phyloP scores from a whole-genome alignment of 306 rosid species.

The Prunus campanulata region DNA sequence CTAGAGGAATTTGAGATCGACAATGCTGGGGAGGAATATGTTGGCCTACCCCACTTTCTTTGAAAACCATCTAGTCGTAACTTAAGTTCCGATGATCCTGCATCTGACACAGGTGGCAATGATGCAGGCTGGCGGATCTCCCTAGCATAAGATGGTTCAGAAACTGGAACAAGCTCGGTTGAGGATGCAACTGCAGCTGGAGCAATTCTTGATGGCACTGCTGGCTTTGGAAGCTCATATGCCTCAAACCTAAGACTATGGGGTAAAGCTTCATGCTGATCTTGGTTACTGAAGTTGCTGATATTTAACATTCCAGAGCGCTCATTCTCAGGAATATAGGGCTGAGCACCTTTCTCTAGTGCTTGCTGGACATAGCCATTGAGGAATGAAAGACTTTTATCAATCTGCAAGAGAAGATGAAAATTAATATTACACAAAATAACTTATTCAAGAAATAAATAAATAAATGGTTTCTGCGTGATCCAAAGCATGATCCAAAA shows the following conservation, averaged over 20 bases:
- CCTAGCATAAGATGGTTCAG: no score
- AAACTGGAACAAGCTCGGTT: constrained; percentile 60
- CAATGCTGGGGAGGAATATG: no score
- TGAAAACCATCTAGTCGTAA: no score
- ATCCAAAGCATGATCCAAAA: no score
- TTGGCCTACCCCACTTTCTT: constrained; percentile 74
- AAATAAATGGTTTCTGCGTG: no score
- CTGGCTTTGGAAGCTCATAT: constrained; percentile 71
- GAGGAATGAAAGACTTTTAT: no score
- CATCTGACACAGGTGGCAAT: constrained; percentile 45
- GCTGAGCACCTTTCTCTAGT: constrained; percentile 4
- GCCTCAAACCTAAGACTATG: constrained; percentile 33
- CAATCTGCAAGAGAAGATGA: no score
- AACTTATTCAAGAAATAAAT: no score
- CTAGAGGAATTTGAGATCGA: no score
- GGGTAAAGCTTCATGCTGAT: constrained; percentile 53
- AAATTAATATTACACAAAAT: no score
- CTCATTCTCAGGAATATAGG: constrained; percentile 66
- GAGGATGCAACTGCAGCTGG: constrained; percentile 44
- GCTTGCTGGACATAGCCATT: no score
- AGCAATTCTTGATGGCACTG: constrained; percentile 39
- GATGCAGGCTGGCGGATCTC: constrained; percentile 52
- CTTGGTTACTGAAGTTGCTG: constrained; percentile 41
- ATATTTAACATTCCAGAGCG: constrained; percentile 34
- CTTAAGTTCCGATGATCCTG: constrained; percentile 60